Base-by-base conservation (phyloP, 2,329 filamentous ascomycete species). In the Colletotrichum spinosum region DNA sequence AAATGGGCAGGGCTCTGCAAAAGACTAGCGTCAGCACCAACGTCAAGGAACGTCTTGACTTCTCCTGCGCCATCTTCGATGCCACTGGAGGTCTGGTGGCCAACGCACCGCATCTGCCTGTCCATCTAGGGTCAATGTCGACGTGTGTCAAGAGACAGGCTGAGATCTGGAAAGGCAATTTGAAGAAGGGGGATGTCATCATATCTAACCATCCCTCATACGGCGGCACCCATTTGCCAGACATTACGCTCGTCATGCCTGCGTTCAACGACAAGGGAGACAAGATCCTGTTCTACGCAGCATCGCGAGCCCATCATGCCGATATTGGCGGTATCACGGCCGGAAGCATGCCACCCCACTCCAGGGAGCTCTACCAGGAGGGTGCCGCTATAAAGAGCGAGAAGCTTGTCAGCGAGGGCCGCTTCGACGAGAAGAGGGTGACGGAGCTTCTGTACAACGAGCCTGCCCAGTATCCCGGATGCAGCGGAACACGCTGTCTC, bases 191-290 rank as follows among this genome's bases (percentile, higher is more conserved):
- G 9, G 92, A 96, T 74, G 92, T 96, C 0, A 86, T 96, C 37
- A 90, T 95, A 2, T 92, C 91, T 0, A 96, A 96, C 69, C 92
- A 95, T 72, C 92, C 92, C 1, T 92, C 92, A 72, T 94, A 90
- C 68, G 92, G 92, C 35, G 92, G 92, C 39, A 96, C 92, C 0
- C 92, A 96, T 79, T 80, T 96, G 39, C 92, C 92, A 0, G 92
- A 95, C 72, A 92, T 95, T 62, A 95, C 92, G 0, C 89, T 94
- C 42, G 86, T 94, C 61, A 94, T 92, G 17, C 92, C 92, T 0
- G 91, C 92, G 0, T 95, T 94, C 77, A 89, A 88, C 58, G 73
- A 76, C 3, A 75, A 76, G 44, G 88, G 88, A 3, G 86, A 90
- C 54, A 86, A 91, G 2, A 93, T 94, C 57, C 86, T 94, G 55